Evolutionary conservation across 805 yeast species (phyloP).

Genomic region (Candida arabinofermentans): DNA sequence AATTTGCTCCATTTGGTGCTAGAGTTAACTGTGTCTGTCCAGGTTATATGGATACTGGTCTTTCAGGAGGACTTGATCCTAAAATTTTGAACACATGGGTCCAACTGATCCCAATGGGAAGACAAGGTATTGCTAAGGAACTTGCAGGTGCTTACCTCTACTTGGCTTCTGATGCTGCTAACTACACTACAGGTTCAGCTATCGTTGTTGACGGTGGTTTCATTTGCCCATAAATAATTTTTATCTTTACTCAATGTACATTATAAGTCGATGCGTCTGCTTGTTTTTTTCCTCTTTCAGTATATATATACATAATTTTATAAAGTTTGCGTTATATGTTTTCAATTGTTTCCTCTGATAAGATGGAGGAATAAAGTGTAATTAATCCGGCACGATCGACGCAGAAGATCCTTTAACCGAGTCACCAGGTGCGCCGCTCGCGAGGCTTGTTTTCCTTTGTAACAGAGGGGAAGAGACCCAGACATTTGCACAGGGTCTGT

Average conservation of each 20-base stretch:
- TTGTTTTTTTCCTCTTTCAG: neutral
- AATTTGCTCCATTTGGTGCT: slow-evolving; percentile 44
- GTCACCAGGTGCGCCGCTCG: too few relatives aligned
- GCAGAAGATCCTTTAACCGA: too few relatives aligned
- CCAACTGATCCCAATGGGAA: slow-evolving; percentile 40
- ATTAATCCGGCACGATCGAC: too few relatives aligned
- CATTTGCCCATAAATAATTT: slow-evolving; percentile 15
- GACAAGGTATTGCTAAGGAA: slow-evolving; percentile 49
- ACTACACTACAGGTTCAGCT: slow-evolving; percentile 48
- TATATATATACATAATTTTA: too few relatives aligned
- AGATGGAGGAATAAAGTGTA: too few relatives aligned
- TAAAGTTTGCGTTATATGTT: too few relatives aligned
- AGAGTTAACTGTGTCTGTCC: slow-evolving; percentile 51
- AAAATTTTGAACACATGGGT: slow-evolving; percentile 29
- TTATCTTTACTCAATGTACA: neutral
- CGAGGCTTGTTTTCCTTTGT: too few relatives aligned
- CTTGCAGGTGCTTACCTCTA: slow-evolving; percentile 50
- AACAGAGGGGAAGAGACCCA: too few relatives aligned
- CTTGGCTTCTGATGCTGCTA: slow-evolving; percentile 49
- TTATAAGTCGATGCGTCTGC: neutral
- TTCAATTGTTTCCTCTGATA: too few relatives aligned
- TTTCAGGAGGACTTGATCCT: slow-evolving; percentile 30
- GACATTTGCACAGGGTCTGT: too few relatives aligned
- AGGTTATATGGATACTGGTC: slow-evolving; percentile 49
- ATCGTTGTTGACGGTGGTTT: slow-evolving; percentile 52